These are phyloP conservation scores for Fraxinus angustifolia DNA, from an alignment of 305 asterid genomes.

Conservation along the genomic window DNA sequence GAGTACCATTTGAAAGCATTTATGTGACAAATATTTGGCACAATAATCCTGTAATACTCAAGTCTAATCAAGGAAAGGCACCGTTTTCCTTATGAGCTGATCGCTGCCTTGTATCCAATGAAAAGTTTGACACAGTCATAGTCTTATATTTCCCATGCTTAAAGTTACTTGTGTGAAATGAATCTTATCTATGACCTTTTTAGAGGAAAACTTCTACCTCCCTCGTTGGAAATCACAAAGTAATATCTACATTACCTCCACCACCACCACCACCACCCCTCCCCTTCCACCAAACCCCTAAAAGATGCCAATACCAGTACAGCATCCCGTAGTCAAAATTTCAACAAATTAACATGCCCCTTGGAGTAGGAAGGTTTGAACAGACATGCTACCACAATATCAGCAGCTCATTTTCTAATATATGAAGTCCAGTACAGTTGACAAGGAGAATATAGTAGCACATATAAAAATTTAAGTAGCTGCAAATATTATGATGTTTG, in stretches of 20 bases:
- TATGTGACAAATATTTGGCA: background rate
- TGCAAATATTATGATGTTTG: background rate
- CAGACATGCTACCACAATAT: background rate
- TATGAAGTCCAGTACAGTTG: background rate
- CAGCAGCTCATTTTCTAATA: background rate
- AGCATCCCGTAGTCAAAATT: background rate
- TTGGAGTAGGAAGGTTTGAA: background rate
- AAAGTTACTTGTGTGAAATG: background rate
- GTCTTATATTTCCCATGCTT: background rate
- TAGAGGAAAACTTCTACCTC: background rate
- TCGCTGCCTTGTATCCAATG: background rate
- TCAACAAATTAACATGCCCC: background rate
- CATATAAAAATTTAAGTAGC: background rate
- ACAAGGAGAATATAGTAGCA: background rate
- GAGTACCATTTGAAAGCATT: background rate
- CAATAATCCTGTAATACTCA: background rate
- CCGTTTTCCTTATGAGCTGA: background rate
- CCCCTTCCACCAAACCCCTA: background rate
- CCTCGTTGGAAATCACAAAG: background rate
- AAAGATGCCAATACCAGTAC: background rate
- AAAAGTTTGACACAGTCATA: background rate
- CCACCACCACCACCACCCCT: background rate
- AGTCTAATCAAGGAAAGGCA: background rate
- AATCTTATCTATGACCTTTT: background rate
- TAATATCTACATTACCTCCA: background rate